Percentiles rank a stretch among this genome's conserved stretches.
Evolutionary conservation across 805 yeast species (phyloP).

Genomic region (Vanderwaltozyma tropicalis): DNA sequence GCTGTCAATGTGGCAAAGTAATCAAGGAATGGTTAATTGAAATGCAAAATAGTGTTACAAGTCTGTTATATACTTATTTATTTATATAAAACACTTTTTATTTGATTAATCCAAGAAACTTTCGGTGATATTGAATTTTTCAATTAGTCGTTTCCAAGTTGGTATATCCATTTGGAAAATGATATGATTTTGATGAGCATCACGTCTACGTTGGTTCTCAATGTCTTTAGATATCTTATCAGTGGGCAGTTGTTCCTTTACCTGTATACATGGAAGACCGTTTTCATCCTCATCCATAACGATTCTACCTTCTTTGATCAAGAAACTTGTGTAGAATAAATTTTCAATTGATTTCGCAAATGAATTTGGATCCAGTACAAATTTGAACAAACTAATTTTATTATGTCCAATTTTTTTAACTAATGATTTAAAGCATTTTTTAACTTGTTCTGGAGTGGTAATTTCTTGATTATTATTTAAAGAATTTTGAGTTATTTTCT

Average conservation of each 20-base stretch:
- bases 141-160: constrained; percentile 53
- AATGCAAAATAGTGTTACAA: no score
- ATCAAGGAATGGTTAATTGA: neutral
- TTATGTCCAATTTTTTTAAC: constrained; percentile 27
- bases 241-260: constrained; percentile 24
- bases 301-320: constrained; percentile 63
- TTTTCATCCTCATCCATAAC: constrained; percentile 42
- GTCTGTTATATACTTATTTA: no score
- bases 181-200: constrained; percentile 42
- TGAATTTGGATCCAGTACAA: constrained; percentile 65
- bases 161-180: constrained; percentile 60
- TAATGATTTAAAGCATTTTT: constrained; percentile 38
- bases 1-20: no score
- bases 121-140: constrained; percentile 42
- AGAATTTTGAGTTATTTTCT: constrained; percentile 41
- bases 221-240: constrained; percentile 12
- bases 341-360: constrained; percentile 77
- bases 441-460: constrained; percentile 58
- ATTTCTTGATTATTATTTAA: constrained; percentile 40
- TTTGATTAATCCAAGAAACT: constrained; percentile 3
- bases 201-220: constrained; percentile 19
- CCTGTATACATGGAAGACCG: constrained; percentile 35
- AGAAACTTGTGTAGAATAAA: constrained; percentile 70
- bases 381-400: constrained; percentile 46
- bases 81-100: no score